Evolutionary conservation across 768 basidiomycete species (phyloP).

Genomic region (Gymnopilus junonius): DNA sequence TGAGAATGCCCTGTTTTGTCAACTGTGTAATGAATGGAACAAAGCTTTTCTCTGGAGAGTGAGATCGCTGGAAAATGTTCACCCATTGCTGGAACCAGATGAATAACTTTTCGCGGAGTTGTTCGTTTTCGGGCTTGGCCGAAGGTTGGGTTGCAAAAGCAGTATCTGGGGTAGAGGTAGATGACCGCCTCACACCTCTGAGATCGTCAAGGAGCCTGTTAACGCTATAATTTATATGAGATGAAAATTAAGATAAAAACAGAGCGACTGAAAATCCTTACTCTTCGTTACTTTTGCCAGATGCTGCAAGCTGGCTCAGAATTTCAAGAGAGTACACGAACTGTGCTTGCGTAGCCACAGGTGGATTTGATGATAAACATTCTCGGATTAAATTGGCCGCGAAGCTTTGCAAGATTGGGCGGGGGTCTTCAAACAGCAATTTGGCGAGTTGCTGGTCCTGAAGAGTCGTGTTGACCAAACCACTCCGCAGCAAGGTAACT

Average conservation of each 20-base stretch:
- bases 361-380: slow-evolving; percentile 80
- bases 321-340: slow-evolving; percentile 83
- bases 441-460: slow-evolving; percentile 94
- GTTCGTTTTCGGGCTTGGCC: slow-evolving; percentile 73
- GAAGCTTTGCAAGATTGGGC: slow-evolving; percentile 79
- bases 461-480: slow-evolving; percentile 74
- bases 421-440: slow-evolving; percentile 76
- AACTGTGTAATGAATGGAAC: slow-evolving; percentile 97
- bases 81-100: slow-evolving; percentile 97
- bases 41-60: slow-evolving; percentile 92
- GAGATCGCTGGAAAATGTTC: slow-evolving; percentile 87
- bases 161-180: slow-evolving; percentile 31
- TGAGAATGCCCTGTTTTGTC: slow-evolving; percentile 95
- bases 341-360: slow-evolving; percentile 79
- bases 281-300: slow-evolving; percentile 86
- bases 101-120: slow-evolving; percentile 74
- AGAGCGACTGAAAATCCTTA: slow-evolving; percentile 55
- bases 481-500: slow-evolving; percentile 82
- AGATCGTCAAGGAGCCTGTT: slow-evolving; percentile 82
- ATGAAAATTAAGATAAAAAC: neutral
- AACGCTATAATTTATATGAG: slow-evolving; percentile 48
- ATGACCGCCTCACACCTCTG: slow-evolving; percentile 61
- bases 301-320: slow-evolving; percentile 70
- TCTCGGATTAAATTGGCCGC: slow-evolving; percentile 85
- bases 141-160: slow-evolving; percentile 27